These are phyloP conservation scores for Neurospora sp. DNA, from an alignment of 2,329 filamentous ascomycete genomes.

Conservation along the genomic window DNA sequence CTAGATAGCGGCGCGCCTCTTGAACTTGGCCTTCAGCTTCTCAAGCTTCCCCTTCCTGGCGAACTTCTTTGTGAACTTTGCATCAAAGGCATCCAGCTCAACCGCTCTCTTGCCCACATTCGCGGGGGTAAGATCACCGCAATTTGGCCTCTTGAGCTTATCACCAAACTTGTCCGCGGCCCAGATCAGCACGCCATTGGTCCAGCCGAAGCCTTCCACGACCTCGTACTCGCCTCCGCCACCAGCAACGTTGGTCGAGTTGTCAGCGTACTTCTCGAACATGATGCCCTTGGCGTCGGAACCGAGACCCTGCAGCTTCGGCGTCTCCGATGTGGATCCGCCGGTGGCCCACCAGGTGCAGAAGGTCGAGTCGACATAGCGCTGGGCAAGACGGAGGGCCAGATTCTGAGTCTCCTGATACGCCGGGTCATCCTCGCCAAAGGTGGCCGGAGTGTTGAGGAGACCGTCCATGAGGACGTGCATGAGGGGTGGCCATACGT, in stretches of 20 bases:
- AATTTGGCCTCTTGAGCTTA: slow-evolving; percentile 44
- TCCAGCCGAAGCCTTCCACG: slow-evolving; percentile 62
- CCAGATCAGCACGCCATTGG: slow-evolving; percentile 60
- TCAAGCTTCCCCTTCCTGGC: slow-evolving; percentile 14
- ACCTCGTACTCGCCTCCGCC: slow-evolving; percentile 60
- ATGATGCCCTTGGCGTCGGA: slow-evolving; percentile 44
- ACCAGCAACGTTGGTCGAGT: slow-evolving; percentile 49
- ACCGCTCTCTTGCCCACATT: slow-evolving; percentile 30
- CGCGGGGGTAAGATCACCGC: slow-evolving; percentile 38
- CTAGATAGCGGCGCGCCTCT: neutral
- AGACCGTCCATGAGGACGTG: slow-evolving; percentile 54
- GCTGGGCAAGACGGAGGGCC: slow-evolving; percentile 49
- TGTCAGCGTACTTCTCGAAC: slow-evolving; percentile 61
- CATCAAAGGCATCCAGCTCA: slow-evolving; percentile 35
- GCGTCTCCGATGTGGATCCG: slow-evolving; percentile 43
- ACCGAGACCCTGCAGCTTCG: slow-evolving; percentile 37
- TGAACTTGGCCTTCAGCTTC: slow-evolving; percentile 2
- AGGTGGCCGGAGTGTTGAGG: slow-evolving; percentile 47
- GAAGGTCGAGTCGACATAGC: slow-evolving; percentile 57
- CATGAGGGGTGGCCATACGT: slow-evolving; percentile 59
- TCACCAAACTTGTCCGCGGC: slow-evolving; percentile 50
- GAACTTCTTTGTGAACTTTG: slow-evolving; percentile 38
- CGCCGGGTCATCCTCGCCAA: slow-evolving; percentile 40
- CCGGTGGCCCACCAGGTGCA: slow-evolving; percentile 62
- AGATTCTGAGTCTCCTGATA: slow-evolving; percentile 44